Evolutionary conservation across 2,329 filamentous ascomycete species (phyloP), one percentile per base, ranked within the genome.

Genomic region (Exophiala bonariae): DNA sequence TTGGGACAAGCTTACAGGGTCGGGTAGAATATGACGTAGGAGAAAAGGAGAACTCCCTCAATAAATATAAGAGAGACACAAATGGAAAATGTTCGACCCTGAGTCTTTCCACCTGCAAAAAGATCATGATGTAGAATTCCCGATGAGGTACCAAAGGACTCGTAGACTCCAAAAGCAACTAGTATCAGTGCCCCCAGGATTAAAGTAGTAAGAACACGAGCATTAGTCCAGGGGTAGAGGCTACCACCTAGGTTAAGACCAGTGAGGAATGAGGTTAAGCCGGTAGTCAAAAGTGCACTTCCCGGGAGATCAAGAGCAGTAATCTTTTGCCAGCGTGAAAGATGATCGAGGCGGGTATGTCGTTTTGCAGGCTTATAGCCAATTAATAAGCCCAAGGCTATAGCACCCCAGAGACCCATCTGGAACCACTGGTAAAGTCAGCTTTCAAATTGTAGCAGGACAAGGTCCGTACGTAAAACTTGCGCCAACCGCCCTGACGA

Each of bases 11-110:
- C 54, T 55, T 41, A 57, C 54, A 57, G 38, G 19, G 52, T 44
- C 3, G 54, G 54, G 28, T 52, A 57, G 26, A 57, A 55, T 32
- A 57, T 37, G 14, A 57, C 49, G 13, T 50, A 55, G 3, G 54
- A 57, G 39, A 57, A 57, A 5, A 55, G 33, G 35, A 57, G 17
- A 17, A 55, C 49, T n/a, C 52, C 54, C 26, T 57, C 54, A 18
- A 57, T 44, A 36, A 55, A 55, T 31, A 57, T 55, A 11, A 57
- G 34, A 31, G 19, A 36, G 13, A 57, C 40, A 28, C 52, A 55
- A 14, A 57, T 41, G 14, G 54, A 48, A 35, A 57, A 55, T 4
- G 52, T 55, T 26, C 49, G 54, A 10, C 52, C 54, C 22, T 18
- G 11, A 10, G 52, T 37, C 14, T 47, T 45, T 3, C 49, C 49